A percentile compares a stretch with the other conserved stretches of the same genome.
phyloP scores from a whole-genome alignment of 495 filamentous ascomycete species.

The Penicillium macrosclerotiorum region DNA sequence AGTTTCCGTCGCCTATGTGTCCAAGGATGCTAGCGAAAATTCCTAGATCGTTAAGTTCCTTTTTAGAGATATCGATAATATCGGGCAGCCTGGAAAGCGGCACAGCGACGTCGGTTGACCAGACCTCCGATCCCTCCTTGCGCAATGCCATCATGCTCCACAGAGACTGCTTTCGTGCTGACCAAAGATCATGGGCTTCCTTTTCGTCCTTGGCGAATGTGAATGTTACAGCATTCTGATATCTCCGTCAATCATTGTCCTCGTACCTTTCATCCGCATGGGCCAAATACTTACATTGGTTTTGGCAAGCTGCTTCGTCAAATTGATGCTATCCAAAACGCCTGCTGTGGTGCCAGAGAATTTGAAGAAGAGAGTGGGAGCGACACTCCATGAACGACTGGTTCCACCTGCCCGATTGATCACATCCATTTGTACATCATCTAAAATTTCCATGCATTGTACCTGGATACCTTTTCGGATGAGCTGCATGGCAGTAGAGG shows the following conservation, averaged over 20 bases:
- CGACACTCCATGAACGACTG: constrained; percentile 59
- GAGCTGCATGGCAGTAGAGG: constrained; percentile 74
- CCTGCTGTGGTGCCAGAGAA: constrained; percentile 72
- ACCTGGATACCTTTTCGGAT: constrained; percentile 80
- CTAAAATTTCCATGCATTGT: constrained; percentile 82
- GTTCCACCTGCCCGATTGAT: constrained; percentile 82
- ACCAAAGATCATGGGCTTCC: constrained; percentile 81
- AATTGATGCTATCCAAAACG: constrained; percentile 79
- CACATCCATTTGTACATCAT: constrained; percentile 92
- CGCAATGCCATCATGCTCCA: constrained; percentile 60
- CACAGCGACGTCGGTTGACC: constrained; percentile 86
- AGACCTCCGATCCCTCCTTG: constrained; percentile 58
- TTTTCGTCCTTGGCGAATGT: constrained; percentile 70
- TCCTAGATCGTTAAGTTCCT: constrained; percentile 80
- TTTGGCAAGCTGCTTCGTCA: constrained; percentile 68
- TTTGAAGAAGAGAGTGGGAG: constrained; percentile 91
- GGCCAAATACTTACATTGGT: constrained; percentile 20
- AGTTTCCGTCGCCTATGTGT: constrained; percentile 89
- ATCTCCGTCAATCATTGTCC: background rate
- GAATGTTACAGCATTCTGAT: constrained; percentile 59
- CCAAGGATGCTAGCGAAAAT: constrained; percentile 83
- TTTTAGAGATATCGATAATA: constrained; percentile 87
- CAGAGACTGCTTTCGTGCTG: constrained; percentile 80
- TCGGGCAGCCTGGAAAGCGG: constrained; percentile 83
- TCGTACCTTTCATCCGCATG: background rate